Percentiles rank a stretch among this genome's conserved stretches.
These are phyloP conservation scores for Zygosaccharomyces bisporus DNA, from an alignment of 805 yeast species.

Conservation along the genomic window DNA sequence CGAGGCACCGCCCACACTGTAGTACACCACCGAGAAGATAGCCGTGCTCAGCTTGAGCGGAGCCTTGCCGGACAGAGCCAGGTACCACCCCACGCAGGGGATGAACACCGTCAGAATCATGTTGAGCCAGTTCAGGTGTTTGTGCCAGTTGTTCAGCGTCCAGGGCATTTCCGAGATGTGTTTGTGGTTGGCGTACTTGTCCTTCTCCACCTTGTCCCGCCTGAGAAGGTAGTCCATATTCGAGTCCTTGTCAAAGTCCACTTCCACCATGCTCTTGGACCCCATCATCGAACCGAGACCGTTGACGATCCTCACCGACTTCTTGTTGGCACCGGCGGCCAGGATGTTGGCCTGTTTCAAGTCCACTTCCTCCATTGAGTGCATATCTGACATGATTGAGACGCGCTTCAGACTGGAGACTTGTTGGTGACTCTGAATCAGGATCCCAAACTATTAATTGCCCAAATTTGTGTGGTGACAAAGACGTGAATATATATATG, in stretches of 20 bases:
- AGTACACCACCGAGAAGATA: constrained; percentile 47
- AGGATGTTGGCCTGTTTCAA: constrained; percentile 68
- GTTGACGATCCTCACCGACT: constrained; percentile 67
- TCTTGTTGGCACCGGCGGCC: constrained; percentile 78
- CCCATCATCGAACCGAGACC: constrained; percentile 83
- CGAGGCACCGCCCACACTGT: constrained; percentile 62
- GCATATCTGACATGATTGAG: constrained; percentile 4
- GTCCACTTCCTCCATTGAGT: constrained; percentile 43
- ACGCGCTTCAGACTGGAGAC: not conserved
- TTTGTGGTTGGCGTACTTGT: constrained; percentile 37
- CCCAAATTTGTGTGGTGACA: not conserved
- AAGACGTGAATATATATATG: constrained; percentile 2
- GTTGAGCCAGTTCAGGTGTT: constrained; percentile 78
- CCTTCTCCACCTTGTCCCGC: constrained; percentile 42
- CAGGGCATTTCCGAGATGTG: constrained; percentile 80
- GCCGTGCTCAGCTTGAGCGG: constrained; percentile 50
- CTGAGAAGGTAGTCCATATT: constrained; percentile 46
- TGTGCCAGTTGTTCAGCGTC: constrained; percentile 67
- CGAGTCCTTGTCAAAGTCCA: constrained; percentile 45
- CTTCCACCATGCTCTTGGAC: constrained; percentile 63
- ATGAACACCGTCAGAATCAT: constrained; percentile 57
- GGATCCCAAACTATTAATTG: not conserved
- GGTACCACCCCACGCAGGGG: constrained; percentile 52
- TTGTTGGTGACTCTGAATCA: not conserved
- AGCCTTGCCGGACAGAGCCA: constrained; percentile 40